These are phyloP conservation scores for Kurtzmaniella quercitrusa DNA, from an alignment of 1,139 yeast species.

Conservation along the genomic window DNA sequence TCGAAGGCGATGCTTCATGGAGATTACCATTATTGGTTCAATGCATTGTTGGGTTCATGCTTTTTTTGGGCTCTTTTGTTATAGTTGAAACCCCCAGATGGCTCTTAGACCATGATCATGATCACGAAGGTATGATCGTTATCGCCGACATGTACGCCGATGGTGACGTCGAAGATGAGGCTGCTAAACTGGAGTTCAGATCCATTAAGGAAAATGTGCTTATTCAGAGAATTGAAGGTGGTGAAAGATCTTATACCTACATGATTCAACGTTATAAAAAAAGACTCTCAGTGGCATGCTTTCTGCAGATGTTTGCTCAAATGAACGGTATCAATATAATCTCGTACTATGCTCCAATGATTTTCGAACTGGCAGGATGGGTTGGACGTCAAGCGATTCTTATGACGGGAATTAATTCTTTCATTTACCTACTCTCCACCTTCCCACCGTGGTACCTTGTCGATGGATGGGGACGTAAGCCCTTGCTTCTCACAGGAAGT, in stretches of 20 bases:
- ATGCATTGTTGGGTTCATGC: slow-evolving; percentile 65
- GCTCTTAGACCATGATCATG: slow-evolving; percentile 84
- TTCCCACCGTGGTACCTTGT: slow-evolving; percentile 90
- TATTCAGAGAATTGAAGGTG: slow-evolving; percentile 72
- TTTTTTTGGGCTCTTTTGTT: slow-evolving; percentile 68
- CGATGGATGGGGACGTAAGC: slow-evolving; percentile 88
- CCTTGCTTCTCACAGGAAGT: slow-evolving; percentile 74
- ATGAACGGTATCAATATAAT: slow-evolving; percentile 90
- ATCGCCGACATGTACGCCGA: slow-evolving; percentile 45
- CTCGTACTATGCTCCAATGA: slow-evolving; percentile 89
- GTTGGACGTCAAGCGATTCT: slow-evolving; percentile 79
- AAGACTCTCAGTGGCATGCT: slow-evolving; percentile 84
- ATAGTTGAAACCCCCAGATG: slow-evolving; percentile 90
- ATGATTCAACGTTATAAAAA: slow-evolving; percentile 62
- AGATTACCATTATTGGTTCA: slow-evolving; percentile 76
- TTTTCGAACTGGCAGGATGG: slow-evolving; percentile 96
- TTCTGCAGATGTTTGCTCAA: slow-evolving; percentile 89
- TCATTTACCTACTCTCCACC: slow-evolving; percentile 71
- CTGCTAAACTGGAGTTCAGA: slow-evolving; percentile 56
- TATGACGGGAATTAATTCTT: slow-evolving; percentile 88
- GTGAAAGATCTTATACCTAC: slow-evolving; percentile 58
- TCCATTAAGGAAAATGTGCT: slow-evolving; percentile 46
- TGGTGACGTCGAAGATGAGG: slow-evolving; percentile 53
- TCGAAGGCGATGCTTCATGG: slow-evolving; percentile 60
- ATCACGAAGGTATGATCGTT: slow-evolving; percentile 70